A percentile compares a stretch with the other conserved stretches of the same genome.
Conservation (phyloP, 2,329 filamentous ascomycete species). For the Microcyclospora pomicola region DNA sequence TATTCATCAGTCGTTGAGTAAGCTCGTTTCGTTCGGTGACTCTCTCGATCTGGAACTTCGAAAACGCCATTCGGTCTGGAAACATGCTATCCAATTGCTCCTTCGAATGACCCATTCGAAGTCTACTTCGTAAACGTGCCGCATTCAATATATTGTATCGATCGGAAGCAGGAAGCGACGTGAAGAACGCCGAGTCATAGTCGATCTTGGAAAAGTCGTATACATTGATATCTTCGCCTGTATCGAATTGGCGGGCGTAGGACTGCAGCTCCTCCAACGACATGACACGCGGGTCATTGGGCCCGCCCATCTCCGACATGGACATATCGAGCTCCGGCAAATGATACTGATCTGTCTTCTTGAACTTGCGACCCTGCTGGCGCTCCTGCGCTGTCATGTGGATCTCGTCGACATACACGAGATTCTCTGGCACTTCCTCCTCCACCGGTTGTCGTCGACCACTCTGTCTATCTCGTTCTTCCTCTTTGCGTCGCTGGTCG, state of each 20-base stretch:
- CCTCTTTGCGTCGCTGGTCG: conserved; percentile 47
- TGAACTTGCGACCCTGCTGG: conserved; percentile 60
- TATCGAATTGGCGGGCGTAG: conserved; percentile 84
- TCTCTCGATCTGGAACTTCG: conserved; percentile 86
- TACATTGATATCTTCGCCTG: conserved; percentile 69
- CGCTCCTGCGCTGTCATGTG: conserved; percentile 68
- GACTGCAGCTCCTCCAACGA: conserved; percentile 85
- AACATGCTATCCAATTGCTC: conserved; percentile 96
- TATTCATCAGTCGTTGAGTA: conserved; percentile 85
- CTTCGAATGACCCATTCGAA: conserved; percentile 93
- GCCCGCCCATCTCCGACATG: conserved; percentile 73
- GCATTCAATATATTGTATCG: conserved; percentile 97
- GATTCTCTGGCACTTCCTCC: conserved; percentile 52
- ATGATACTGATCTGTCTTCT: conserved; percentile 89
- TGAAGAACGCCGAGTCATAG: conserved; percentile 90
- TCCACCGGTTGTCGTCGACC: conserved; percentile 32
- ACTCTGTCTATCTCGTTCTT: conserved; percentile 14
- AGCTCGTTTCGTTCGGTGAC: conserved; percentile 87
- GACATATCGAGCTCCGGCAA: conserved; percentile 69
- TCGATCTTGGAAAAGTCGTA: conserved; percentile 99
- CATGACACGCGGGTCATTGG: conserved; percentile 93
- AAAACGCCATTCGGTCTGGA: conserved; percentile 93
- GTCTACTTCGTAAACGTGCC: conserved; percentile 68
- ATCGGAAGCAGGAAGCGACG: conserved; percentile 75
- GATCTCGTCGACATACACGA: conserved; percentile 86